These are phyloP conservation scores for Phytophthora pisi DNA, from an alignment of 352 stramenopile genomes.

Conservation along the genomic window DNA sequence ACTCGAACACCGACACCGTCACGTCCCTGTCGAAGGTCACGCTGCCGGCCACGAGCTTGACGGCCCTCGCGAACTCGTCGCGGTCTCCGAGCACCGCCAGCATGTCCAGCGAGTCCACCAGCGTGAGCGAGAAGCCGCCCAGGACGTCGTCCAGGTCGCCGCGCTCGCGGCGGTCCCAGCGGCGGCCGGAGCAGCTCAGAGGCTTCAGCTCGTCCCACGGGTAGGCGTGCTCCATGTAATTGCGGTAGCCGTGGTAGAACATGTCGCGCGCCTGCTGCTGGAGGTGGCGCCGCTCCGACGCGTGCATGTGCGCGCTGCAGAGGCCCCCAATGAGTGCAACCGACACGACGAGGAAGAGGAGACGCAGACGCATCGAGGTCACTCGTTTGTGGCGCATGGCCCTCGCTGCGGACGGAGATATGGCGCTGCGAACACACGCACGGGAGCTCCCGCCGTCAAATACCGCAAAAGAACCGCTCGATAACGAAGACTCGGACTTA, in stretches of 20 bases:
- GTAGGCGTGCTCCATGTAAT: slow-evolving; percentile 89
- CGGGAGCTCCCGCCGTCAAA: background rate
- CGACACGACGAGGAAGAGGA: slow-evolving; percentile 17
- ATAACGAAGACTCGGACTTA: slow-evolving; percentile 19
- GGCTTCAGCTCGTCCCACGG: slow-evolving; percentile 90
- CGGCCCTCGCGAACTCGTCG: slow-evolving; percentile 73
- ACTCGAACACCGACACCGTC: slow-evolving; percentile 93
- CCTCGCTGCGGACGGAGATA: slow-evolving; percentile 11
- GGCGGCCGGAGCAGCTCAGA: slow-evolving; percentile 72
- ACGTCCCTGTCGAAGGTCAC: slow-evolving; percentile 89
- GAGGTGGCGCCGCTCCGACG: slow-evolving; percentile 66
- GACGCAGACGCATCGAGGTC: slow-evolving; percentile 18
- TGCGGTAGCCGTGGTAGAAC: slow-evolving; percentile 90
- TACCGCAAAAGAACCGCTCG: slow-evolving; percentile 4
- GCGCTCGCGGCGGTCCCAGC: slow-evolving; percentile 80
- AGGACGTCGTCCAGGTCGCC: slow-evolving; percentile 88
- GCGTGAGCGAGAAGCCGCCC: slow-evolving; percentile 81
- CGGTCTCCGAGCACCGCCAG: slow-evolving; percentile 85
- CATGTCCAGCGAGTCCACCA: slow-evolving; percentile 92
- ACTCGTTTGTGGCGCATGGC: slow-evolving; percentile 4
- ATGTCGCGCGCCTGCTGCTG: slow-evolving; percentile 82
- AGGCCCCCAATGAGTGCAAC: slow-evolving; percentile 13
- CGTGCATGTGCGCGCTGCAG: slow-evolving; percentile 60
- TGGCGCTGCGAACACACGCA: slow-evolving; percentile 13
- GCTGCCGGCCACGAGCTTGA: slow-evolving; percentile 62